Percentiles rank a stretch among this genome's conserved stretches.
Evolutionary conservation across 2,329 filamentous ascomycete species (phyloP).

Genomic region (Ceratocystis diversiconidia): DNA sequence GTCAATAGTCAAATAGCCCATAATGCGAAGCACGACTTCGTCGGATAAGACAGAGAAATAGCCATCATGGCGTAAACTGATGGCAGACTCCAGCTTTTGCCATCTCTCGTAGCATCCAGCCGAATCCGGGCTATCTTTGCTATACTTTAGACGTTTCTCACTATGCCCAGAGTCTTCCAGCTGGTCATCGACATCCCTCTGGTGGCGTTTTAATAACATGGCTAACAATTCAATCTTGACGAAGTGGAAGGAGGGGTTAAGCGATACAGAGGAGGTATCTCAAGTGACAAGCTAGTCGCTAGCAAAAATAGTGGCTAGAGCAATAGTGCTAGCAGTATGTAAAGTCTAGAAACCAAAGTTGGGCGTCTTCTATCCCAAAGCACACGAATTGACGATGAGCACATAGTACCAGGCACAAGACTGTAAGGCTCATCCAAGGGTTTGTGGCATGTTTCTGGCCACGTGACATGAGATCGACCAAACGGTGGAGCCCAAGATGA

Average conservation of each 20-base stretch:
- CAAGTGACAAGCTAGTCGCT: neutral
- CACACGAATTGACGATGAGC: too few relatives aligned
- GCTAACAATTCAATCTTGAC: neutral
- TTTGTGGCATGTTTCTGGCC: neutral
- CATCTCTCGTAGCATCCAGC: neutral
- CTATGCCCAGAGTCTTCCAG: neutral
- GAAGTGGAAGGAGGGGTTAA: neutral
- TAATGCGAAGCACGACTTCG: conserved; percentile 72
- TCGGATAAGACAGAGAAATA: conserved; percentile 63
- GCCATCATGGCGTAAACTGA: neutral
- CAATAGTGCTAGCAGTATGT: neutral
- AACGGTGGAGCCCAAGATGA: neutral
- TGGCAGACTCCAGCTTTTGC: too few relatives aligned
- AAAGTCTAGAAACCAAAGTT: too few relatives aligned
- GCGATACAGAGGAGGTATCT: neutral
- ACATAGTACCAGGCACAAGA: too few relatives aligned
- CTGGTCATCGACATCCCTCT: neutral
- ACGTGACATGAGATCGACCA: neutral
- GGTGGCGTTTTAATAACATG: neutral
- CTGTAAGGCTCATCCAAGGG: neutral
- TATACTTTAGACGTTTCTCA: neutral
- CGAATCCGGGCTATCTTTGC: neutral
- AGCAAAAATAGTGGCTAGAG: neutral
- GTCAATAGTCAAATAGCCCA: conserved; percentile 58
- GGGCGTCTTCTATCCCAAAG: too few relatives aligned